A percentile compares a stretch with the other conserved stretches of the same genome.
Conservation (phyloP, 73 alveolate genomes). For the Symbiodinium pilosum region DNA sequence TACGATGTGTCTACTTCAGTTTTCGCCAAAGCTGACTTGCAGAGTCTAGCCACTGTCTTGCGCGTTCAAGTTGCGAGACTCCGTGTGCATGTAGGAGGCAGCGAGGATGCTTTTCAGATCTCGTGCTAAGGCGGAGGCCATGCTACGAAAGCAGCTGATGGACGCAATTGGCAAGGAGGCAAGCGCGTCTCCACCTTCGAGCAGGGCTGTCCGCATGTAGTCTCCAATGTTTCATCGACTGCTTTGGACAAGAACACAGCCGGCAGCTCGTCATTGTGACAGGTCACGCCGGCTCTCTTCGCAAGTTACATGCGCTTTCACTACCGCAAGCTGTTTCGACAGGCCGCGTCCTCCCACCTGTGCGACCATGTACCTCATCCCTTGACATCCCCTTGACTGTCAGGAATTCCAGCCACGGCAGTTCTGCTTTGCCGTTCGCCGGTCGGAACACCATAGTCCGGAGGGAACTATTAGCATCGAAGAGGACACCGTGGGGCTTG, state of each 20-base stretch:
- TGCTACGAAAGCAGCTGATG: conserved; percentile 58
- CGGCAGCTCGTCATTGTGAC: too few species aligned
- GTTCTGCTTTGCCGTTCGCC: conserved; percentile 70
- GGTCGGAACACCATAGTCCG: conserved; percentile 63
- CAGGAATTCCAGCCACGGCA: conserved; percentile 49
- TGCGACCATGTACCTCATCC: background rate
- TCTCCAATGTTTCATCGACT: too few species aligned
- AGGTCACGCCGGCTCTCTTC: conserved; percentile 42
- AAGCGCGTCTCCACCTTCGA: too few species aligned
- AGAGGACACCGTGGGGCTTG: conserved; percentile 72
- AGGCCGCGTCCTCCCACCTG: background rate
- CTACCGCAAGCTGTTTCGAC: conserved; percentile 67
- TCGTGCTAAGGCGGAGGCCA: conserved; percentile 25
- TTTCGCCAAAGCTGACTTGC: too few species aligned
- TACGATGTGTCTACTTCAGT: too few species aligned
- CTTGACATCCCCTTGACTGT: background rate
- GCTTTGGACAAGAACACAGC: too few species aligned
- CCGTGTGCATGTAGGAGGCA: background rate
- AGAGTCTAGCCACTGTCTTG: too few species aligned
- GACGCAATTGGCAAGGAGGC: conserved; percentile 73
- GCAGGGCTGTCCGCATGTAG: too few species aligned
- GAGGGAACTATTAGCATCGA: conserved; percentile 61
- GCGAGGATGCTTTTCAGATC: too few species aligned
- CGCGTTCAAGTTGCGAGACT: too few species aligned
- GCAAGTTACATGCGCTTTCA: conserved; percentile 61